Base-by-base conservation (phyloP, 2,329 filamentous ascomycete species). In the Pseudogymnoascus sp. region DNA sequence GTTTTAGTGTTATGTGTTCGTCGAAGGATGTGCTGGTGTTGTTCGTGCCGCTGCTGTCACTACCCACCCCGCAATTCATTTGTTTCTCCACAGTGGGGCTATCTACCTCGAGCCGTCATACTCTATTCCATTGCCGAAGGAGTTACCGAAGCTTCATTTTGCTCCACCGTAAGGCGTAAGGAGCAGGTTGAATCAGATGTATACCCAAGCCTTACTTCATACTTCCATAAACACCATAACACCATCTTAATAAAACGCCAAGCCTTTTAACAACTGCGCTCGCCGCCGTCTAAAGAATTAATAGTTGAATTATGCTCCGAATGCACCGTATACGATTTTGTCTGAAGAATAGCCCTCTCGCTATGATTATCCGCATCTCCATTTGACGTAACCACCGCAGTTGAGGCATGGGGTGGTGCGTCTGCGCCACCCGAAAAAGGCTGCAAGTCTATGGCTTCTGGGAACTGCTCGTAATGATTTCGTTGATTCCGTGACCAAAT, bases 331-430 rank as follows among this genome's bases (percentile, higher is more conserved):
- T 52, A 35, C 15, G 38, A 21, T 41, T 21, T 59, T n/a, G 58
- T 35, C 23, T 56, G n/a, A 18, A 59, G 41, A 12, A 59, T 59
- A 48, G 58, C 41, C 41, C 19, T 57, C 41, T 59, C 58, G 58
- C 58, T 59, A 59, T 57, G 23, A n/a, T 57, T 57, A 35, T 59
- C 45, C n/a, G 19, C 21, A 21, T 59, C 41, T 5, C 33, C 37
- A 30, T 21, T 19, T 18, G 41, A 33, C 8, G 58, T 59, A 3
- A 33, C 58, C 5, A 56, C 9, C 58, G 23, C 15, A 33, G 41
- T 26, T 12, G 35, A 41, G 5, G 58, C 12, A 6, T 28, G 34
- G 13, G 28, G 35, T 45, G 6, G n/a, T 21, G 26, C 55, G 3
- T 41, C 34, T 21, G 23, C 23, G 9, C 8, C 30, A 30, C 18